Percentiles rank a stretch among this genome's conserved stretches.
Conservation (phyloP, 805 yeast genomes). For the Lachancea kluyveri region DNA sequence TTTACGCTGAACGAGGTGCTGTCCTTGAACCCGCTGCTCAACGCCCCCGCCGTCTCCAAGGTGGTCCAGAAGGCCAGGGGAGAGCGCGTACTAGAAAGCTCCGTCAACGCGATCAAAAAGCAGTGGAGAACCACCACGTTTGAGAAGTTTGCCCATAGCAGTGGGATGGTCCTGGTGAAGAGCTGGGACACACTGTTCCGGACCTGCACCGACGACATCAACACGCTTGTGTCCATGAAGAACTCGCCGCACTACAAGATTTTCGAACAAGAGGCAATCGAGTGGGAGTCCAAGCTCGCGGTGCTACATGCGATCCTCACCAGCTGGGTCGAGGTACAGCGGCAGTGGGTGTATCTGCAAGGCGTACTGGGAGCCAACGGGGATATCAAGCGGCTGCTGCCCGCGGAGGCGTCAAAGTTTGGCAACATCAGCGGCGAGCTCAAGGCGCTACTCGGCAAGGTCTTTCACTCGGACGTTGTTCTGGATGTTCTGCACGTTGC, state of each 20-base stretch:
- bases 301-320: slow-evolving; percentile 47
- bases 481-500: slow-evolving; percentile 50
- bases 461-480: slow-evolving; percentile 43
- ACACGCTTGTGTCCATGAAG: slow-evolving; percentile 61
- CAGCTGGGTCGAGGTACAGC: slow-evolving; percentile 76
- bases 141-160: slow-evolving; percentile 47
- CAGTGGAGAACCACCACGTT: slow-evolving; percentile 53
- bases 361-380: slow-evolving; percentile 63
- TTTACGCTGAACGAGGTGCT: slow-evolving; percentile 57
- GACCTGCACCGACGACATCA: slow-evolving; percentile 52
- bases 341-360: slow-evolving; percentile 81
- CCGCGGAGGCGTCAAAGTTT: slow-evolving; percentile 65
- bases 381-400: slow-evolving; percentile 58
- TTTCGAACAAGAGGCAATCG: slow-evolving; percentile 52
- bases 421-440: slow-evolving; percentile 57
- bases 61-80: slow-evolving; percentile 62
- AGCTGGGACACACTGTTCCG: slow-evolving; percentile 64
- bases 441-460: slow-evolving; percentile 42
- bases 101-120: slow-evolving; percentile 42
- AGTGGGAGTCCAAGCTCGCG: slow-evolving; percentile 53
- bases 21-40: slow-evolving; percentile 42
- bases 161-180: slow-evolving; percentile 48
- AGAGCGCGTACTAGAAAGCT: slow-evolving; percentile 59
- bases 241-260: slow-evolving; percentile 54
- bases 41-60: slow-evolving; percentile 41